Evolutionary conservation across 2,329 filamentous ascomycete species (phyloP), one percentile per base, ranked within the genome.

Genomic region (Talaromyces sp.): DNA sequence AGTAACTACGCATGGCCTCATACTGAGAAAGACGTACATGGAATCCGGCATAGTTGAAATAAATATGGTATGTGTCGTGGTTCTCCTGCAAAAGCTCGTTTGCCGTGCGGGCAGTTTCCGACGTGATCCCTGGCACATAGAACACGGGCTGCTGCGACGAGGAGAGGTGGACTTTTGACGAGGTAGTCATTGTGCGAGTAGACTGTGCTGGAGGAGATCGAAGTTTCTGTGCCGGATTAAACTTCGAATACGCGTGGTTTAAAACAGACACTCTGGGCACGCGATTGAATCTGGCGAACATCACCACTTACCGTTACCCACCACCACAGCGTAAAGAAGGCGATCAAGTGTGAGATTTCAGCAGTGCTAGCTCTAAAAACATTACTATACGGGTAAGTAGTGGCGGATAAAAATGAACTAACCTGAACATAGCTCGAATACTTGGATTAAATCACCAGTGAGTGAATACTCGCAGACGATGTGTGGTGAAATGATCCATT

Each of bases 21-120:
- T 38, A 35, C 24, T 26, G n/a, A 19, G 41, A 6, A 29, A 17
- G 13, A 7, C n/a, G 14, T 24, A 21, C 90, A 69, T 96, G 93
- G 64, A 89, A 96, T 0, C 89, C 88, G 1, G 74, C 69, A 0
- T 82, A 62, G 63, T 95, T 96, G 80, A 92, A 96, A 76, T 88
- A 96, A 61, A 91, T 88, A 70, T 96, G 89, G 67, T 92, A 84
- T 41, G 75, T 77, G 27, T 83, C 84, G 64, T 95, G 82, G 68
- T 96, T 92, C 62, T 86, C 78, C 70, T 96, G 90, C n/a, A 96
- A 77, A 4, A 96, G 75, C 64, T 89, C 80, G 2, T 86, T 88
- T 32, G 55, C 14, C 41, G 24, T 27, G 14, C 49, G 7, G 13
- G 41, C 26, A 31, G 55, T 24, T 13, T 56, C 55, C 1, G 55